A percentile compares a stretch with the other conserved stretches of the same genome.
Conservation (phyloP, 1,284 basidiomycete genomes). For the Calocybe gambosa region DNA sequence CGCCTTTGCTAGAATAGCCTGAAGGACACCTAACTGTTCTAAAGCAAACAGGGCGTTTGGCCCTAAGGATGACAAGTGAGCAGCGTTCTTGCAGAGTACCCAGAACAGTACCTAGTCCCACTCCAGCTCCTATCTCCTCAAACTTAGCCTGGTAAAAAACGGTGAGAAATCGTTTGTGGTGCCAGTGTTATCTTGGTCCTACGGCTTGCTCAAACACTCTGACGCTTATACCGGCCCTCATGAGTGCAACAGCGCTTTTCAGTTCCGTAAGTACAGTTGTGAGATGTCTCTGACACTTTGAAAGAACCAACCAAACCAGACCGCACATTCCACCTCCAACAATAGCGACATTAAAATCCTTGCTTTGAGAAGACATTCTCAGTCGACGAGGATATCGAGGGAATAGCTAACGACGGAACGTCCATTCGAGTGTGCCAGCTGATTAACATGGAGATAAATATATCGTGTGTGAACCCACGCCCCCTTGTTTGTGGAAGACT, state of each 20-base stretch:
- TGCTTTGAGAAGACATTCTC: conserved; percentile 13
- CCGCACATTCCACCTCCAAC: conserved; percentile 52
- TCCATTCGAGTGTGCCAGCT: neutral
- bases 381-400: neutral
- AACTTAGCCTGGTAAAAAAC: conserved; percentile 24
- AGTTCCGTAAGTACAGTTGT: neutral
- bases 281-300: neutral
- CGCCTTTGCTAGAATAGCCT: conserved; percentile 32
- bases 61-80: conserved; percentile 24
- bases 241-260: conserved; percentile 35
- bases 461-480: neutral
- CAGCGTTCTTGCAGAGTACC: neutral
- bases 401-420: neutral
- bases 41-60: conserved; percentile 45
- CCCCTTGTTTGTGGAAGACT: neutral
- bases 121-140: conserved; percentile 47
- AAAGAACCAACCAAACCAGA: conserved; percentile 29
- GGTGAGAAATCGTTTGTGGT: neutral
- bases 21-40: conserved; percentile 37
- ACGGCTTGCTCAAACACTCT: conserved; percentile 49
- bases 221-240: conserved; percentile 37
- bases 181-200: neutral
- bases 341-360: conserved; percentile 43
- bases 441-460: neutral
- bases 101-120: conserved; percentile 39